Conservation (phyloP, 31 red algal species). For the Asparagopsis taxiformis region DNA sequence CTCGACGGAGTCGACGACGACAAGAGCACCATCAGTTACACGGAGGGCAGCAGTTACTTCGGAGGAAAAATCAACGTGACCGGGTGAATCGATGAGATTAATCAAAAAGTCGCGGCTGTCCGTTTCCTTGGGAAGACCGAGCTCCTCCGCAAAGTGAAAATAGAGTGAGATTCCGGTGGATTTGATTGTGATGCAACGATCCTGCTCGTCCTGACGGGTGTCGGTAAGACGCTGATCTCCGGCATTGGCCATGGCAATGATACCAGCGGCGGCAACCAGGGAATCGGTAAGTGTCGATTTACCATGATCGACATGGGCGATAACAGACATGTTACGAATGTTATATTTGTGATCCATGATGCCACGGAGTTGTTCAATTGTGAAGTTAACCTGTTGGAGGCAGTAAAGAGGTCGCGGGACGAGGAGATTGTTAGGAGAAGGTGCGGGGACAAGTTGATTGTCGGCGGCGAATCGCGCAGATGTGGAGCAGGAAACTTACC, state of each 20-base stretch:
- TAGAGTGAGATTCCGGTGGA: conserved; percentile 98
- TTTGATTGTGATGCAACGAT: conserved; percentile 99
- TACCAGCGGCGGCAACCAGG: conserved; percentile 96
- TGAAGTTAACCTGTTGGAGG: conserved; percentile 99
- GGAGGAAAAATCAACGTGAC: conserved; percentile 99
- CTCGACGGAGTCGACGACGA: conserved; percentile 98
- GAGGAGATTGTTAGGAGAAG: no score
- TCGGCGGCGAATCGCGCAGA: no score
- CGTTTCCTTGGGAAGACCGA: conserved; percentile 90
- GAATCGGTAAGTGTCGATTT: conserved; percentile 99
- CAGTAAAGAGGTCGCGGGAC: no score
- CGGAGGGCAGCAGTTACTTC: conserved; percentile 98
- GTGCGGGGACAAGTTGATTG: no score
- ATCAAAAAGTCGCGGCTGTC: conserved; percentile 89
- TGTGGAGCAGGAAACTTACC: no score
- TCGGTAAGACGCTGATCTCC: conserved; percentile 98
- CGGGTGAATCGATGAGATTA: conserved; percentile 99
- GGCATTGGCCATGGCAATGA: conserved; percentile 93
- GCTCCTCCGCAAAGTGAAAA: conserved; percentile 83
- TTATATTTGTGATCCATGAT: conserved; percentile 98
- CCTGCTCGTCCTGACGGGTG: conserved; percentile 98
- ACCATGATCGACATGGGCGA: conserved; percentile 99
- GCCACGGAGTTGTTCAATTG: conserved; percentile 94
- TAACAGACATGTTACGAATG: conserved; percentile 99
- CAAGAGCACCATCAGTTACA: conserved; percentile 98